These are phyloP conservation scores for Waltergamsia citrina DNA, from an alignment of 2,329 filamentous ascomycete species.

Conservation along the genomic window DNA sequence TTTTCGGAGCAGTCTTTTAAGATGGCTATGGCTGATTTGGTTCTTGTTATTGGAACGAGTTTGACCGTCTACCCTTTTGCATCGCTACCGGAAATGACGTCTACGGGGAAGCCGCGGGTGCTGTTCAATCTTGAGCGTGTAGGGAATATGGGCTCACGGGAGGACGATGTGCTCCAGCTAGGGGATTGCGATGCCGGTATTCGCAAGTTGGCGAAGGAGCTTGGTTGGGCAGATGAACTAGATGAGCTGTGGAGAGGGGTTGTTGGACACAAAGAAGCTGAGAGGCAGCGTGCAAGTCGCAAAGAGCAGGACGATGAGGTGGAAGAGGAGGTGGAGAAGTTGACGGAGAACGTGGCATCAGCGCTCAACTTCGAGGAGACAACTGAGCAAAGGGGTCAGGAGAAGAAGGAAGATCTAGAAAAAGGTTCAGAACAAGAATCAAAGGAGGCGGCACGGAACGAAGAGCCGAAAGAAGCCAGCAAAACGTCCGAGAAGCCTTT, in stretches of 20 bases:
- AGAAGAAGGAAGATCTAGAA: background rate
- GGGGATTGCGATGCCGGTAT: conserved; percentile 80
- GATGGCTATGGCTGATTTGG: conserved; percentile 58
- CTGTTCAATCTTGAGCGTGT: conserved; percentile 83
- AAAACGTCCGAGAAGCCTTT: too few relatives aligned
- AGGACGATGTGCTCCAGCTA: conserved; percentile 78
- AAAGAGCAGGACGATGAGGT: conserved; percentile 19
- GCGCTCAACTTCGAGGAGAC: conserved; percentile 19
- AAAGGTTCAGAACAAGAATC: background rate
- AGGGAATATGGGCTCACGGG: conserved; percentile 63
- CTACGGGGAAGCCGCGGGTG: conserved; percentile 58
- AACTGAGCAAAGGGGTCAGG: background rate
- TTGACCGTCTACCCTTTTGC: conserved; percentile 85
- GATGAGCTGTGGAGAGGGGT: conserved; percentile 64
- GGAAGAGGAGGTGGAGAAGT: conserved; percentile 23
- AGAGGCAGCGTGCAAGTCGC: conserved; percentile 29
- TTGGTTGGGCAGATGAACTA: conserved; percentile 82
- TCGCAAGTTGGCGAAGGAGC: conserved; percentile 62
- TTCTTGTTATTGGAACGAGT: conserved; percentile 83
- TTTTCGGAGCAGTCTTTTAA: conserved; percentile 27
- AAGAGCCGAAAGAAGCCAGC: background rate
- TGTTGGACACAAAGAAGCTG: conserved; percentile 51
- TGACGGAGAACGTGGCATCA: conserved; percentile 24
- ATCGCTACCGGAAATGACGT: conserved; percentile 58
- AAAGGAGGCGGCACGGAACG: conserved; percentile 1